These are phyloP conservation scores for Rhizopogon roseolus DNA, from an alignment of 768 basidiomycete species.

Conservation along the genomic window DNA sequence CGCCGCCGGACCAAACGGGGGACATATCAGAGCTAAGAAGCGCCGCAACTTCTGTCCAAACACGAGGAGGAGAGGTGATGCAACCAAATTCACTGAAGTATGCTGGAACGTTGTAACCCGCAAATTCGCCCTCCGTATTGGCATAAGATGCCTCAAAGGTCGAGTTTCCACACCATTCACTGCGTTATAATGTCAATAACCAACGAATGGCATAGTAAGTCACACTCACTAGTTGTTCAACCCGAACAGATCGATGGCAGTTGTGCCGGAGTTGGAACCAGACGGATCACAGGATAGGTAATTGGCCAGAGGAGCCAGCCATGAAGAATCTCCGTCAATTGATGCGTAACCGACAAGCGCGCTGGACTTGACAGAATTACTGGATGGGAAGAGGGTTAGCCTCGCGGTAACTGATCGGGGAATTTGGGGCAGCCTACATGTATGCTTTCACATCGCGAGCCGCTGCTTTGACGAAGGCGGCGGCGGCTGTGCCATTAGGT, in stretches of 20 bases:
- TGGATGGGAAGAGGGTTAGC: conserved; percentile 17
- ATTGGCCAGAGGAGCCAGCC: conserved; percentile 64
- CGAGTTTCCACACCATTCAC: conserved; percentile 79
- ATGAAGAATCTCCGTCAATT: conserved; percentile 66
- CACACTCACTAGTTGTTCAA: conserved; percentile 76
- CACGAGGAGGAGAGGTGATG: conserved; percentile 52
- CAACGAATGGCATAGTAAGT: neutral
- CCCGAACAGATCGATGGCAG: conserved; percentile 81
- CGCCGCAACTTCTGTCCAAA: conserved; percentile 76
- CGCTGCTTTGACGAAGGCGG: conserved; percentile 86
- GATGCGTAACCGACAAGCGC: conserved; percentile 82
- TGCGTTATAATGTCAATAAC: conserved; percentile 26
- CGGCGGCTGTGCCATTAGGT: conserved; percentile 50
- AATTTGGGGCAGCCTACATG: conserved; percentile 44
- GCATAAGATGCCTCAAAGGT: conserved; percentile 55
- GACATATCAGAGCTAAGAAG: conserved; percentile 73
- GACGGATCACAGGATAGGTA: conserved; percentile 76
- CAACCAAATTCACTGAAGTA: conserved; percentile 92
- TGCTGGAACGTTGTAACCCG: conserved; percentile 69
- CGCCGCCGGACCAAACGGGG: conserved; percentile 80
- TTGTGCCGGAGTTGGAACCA: conserved; percentile 44
- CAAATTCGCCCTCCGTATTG: conserved; percentile 47
- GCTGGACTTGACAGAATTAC: conserved; percentile 57
- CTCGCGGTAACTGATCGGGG: neutral
- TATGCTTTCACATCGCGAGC: conserved; percentile 86